These are phyloP conservation scores for Cladobotryum mycophilum DNA, from an alignment of 2,329 filamentous ascomycete species.

Conservation along the genomic window DNA sequence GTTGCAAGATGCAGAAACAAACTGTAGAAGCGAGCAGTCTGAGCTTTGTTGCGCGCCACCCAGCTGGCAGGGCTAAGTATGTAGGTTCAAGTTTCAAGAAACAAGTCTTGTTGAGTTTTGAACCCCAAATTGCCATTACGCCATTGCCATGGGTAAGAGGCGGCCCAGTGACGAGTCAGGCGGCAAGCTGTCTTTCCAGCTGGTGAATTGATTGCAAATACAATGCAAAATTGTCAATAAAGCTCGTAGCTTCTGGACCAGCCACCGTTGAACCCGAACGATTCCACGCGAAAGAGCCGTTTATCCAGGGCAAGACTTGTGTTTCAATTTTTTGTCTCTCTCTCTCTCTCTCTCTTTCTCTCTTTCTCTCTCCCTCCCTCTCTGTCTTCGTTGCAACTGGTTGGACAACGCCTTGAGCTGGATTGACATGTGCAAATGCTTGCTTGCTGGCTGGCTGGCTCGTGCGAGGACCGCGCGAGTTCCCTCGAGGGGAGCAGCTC, in stretches of 20 bases:
- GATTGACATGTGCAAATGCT: slow-evolving; percentile 8
- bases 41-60: not conserved
- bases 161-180: not conserved
- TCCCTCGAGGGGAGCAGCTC: not conserved
- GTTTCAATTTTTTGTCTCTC: not conserved
- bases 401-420: not conserved
- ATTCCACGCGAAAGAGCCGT: too few relatives aligned
- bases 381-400: not conserved
- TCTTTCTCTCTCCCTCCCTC: too few relatives aligned
- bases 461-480: not conserved
- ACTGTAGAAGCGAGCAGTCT: too few relatives aligned
- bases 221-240: not conserved
- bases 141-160: not conserved
- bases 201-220: not conserved
- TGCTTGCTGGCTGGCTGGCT: not conserved
- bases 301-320: not conserved
- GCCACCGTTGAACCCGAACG: too few relatives aligned
- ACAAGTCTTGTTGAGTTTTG: not conserved
- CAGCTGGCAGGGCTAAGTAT: not conserved
- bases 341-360: not conserved
- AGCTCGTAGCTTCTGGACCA: too few relatives aligned
- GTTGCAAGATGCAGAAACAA: not conserved
- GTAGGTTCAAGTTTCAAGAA: not conserved
- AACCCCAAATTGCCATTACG: not conserved
- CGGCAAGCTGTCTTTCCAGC: not conserved